Evolutionary conservation across 768 basidiomycete species (phyloP).

Genomic region (Pisolithus marmoratus): DNA sequence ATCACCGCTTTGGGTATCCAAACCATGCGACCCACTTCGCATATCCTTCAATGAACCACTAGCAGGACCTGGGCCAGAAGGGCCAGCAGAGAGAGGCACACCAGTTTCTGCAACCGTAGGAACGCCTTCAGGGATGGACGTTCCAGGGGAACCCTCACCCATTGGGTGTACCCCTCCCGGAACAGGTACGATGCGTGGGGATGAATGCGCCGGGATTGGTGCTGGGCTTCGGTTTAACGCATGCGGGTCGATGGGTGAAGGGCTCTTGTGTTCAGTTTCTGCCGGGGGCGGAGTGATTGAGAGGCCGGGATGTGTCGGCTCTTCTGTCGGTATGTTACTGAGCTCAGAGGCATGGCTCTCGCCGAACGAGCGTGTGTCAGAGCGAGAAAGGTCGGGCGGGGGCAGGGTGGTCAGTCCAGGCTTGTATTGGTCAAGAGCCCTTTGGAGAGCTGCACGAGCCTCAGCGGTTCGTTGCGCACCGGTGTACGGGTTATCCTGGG

Average conservation of each 20-base stretch:
- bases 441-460: slow-evolving; percentile 68
- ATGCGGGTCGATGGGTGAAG: slow-evolving; percentile 17
- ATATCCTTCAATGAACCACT: slow-evolving; percentile 58
- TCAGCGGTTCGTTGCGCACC: slow-evolving; percentile 61
- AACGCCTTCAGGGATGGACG: slow-evolving; percentile 29
- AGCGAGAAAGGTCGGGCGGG: slow-evolving; percentile 52
- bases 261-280: slow-evolving; percentile 8
- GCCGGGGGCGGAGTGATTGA: slow-evolving; percentile 39
- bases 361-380: slow-evolving; percentile 79
- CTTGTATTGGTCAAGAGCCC: slow-evolving; percentile 73
- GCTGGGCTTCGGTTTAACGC: slow-evolving; percentile 22
- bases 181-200: slow-evolving; percentile 21
- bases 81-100: slow-evolving; percentile 58
- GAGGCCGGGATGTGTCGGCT: slow-evolving; percentile 29
- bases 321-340: slow-evolving; percentile 38
- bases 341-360: slow-evolving; percentile 78
- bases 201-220: slow-evolving; percentile 17
- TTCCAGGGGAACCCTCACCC: neutral
- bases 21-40: slow-evolving; percentile 31
- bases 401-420: slow-evolving; percentile 57
- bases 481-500: slow-evolving; percentile 46
- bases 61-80: slow-evolving; percentile 55
- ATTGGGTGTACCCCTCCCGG: slow-evolving; percentile 23
- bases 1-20: slow-evolving; percentile 32
- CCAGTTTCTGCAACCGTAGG: slow-evolving; percentile 77